Conservation (phyloP, 2,329 filamentous ascomycete genomes). For the Paraphaeosphaeria sporulosa region DNA sequence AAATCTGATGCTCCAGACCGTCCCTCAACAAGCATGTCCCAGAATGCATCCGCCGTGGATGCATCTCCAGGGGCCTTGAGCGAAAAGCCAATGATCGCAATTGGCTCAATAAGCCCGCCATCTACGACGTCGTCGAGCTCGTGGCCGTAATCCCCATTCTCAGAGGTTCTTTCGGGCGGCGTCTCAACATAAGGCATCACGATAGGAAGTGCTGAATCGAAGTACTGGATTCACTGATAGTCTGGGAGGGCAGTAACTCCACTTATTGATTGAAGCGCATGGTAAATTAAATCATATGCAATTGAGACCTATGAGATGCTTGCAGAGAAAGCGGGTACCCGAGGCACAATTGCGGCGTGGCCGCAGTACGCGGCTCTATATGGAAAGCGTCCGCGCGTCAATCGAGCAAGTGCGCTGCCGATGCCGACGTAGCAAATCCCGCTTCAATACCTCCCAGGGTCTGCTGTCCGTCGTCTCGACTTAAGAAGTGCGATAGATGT, state of each 20-base stretch:
- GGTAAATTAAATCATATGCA: too few species aligned
- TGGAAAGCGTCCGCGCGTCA: neutral
- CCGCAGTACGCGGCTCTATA: neutral
- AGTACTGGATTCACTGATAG: neutral
- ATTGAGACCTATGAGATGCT: neutral
- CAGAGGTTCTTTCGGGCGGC: neutral
- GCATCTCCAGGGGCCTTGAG: constrained; percentile 16
- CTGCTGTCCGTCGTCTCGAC: neutral
- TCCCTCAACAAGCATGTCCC: constrained; percentile 14
- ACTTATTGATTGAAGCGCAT: neutral
- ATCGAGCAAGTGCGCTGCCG: neutral
- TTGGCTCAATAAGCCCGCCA: constrained; percentile 18
- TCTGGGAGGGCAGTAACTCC: neutral
- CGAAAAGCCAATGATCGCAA: constrained; percentile 13
- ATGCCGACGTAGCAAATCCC: neutral
- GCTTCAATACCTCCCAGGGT: neutral
- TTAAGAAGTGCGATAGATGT: too few species aligned
- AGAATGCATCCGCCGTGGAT: constrained; percentile 2
- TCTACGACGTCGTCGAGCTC: neutral
- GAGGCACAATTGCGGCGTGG: neutral
- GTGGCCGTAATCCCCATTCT: neutral
- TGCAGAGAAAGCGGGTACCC: neutral
- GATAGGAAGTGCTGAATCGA: neutral
- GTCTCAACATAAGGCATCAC: constrained; percentile 3
- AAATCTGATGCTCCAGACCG: constrained; percentile 10